A percentile compares a stretch with the other conserved stretches of the same genome.
These are phyloP conservation scores for Retiboletus flavoniger DNA, from an alignment of 1,284 basidiomycete species.

Conservation along the genomic window DNA sequence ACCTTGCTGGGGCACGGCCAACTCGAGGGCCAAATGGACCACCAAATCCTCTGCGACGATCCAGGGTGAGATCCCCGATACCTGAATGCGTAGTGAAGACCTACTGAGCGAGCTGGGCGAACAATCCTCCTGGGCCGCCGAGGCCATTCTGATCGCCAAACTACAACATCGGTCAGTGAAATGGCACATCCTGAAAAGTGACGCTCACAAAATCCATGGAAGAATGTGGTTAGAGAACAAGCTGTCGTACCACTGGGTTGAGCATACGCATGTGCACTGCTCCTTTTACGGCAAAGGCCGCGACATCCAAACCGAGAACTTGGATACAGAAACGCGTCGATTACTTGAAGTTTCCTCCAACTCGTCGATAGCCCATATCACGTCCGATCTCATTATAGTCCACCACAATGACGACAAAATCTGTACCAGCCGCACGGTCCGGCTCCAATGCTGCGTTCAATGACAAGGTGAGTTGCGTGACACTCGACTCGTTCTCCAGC, in stretches of 20 bases:
- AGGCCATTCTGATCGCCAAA: conserved; percentile 56
- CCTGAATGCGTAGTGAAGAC: not conserved
- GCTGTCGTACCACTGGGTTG: too few species aligned
- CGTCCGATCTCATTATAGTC: conserved; percentile 12
- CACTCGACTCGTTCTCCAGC: conserved; percentile 3
- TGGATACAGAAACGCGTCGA: conserved; percentile 21
- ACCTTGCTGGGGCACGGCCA: conserved; percentile 53
- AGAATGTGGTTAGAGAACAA: conserved; percentile 24
- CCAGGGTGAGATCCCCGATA: conserved; percentile 11
- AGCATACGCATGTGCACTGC: conserved; percentile 35
- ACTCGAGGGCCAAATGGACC: conserved; percentile 46
- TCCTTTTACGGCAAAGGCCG: conserved; percentile 32
- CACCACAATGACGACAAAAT: conserved; percentile 43
- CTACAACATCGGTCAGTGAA: conserved; percentile 34
- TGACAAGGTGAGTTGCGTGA: conserved; percentile 60
- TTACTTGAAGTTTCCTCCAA: conserved; percentile 2
- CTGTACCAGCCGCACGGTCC: conserved; percentile 36
- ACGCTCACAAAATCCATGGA: conserved; percentile 63
- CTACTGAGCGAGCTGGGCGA: conserved; percentile 64
- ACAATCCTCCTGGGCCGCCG: conserved; percentile 46
- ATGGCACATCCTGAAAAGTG: not conserved
- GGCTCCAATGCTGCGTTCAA: conserved; percentile 76
- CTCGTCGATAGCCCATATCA: conserved; percentile 12
- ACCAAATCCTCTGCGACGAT: conserved; percentile 49
- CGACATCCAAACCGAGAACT: conserved; percentile 25